These are phyloP conservation scores for Ascobolus immersus DNA, from an alignment of 495 filamentous ascomycete species.

Conservation along the genomic window DNA sequence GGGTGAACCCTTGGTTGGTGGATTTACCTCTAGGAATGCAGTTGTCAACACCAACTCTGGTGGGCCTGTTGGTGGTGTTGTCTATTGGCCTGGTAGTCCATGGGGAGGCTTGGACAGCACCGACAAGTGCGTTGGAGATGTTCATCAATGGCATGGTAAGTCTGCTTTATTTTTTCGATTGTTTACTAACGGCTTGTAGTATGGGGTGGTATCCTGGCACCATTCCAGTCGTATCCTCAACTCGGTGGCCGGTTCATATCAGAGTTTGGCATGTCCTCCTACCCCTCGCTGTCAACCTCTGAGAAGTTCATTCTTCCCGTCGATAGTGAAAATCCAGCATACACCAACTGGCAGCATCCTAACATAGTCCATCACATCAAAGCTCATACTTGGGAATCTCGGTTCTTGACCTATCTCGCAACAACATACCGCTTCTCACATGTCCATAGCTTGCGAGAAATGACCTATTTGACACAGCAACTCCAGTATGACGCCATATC, in stretches of 20 bases:
- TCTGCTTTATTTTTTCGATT: neutral
- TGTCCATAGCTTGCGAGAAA: too few relatives aligned
- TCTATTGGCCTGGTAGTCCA: constrained; percentile 39
- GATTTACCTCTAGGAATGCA: constrained; percentile 2
- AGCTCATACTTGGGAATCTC: constrained; percentile 37
- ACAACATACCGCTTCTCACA: constrained; percentile 29
- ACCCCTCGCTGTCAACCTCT: constrained; percentile 22
- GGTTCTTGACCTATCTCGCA: constrained; percentile 33
- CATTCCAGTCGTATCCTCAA: constrained; percentile 40
- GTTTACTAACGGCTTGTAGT: constrained; percentile 4
- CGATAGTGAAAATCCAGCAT: too few relatives aligned
- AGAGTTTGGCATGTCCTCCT: constrained; percentile 49
- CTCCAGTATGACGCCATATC: constrained; percentile 43
- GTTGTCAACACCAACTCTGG: neutral
- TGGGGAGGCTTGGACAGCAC: constrained; percentile 38
- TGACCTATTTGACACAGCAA: constrained; percentile 38
- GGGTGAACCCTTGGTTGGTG: constrained; percentile 6
- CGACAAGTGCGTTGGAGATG: constrained; percentile 38
- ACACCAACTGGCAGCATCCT: neutral
- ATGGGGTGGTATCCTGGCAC: constrained; percentile 18
- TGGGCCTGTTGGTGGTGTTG: constrained; percentile 5
- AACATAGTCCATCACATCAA: constrained; percentile 35
- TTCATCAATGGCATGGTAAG: constrained; percentile 43
- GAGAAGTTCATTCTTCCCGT: constrained; percentile 28
- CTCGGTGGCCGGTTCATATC: constrained; percentile 41